These are phyloP conservation scores for Cercospora janseana DNA, from an alignment of 2,329 filamentous ascomycete species.

Conservation along the genomic window DNA sequence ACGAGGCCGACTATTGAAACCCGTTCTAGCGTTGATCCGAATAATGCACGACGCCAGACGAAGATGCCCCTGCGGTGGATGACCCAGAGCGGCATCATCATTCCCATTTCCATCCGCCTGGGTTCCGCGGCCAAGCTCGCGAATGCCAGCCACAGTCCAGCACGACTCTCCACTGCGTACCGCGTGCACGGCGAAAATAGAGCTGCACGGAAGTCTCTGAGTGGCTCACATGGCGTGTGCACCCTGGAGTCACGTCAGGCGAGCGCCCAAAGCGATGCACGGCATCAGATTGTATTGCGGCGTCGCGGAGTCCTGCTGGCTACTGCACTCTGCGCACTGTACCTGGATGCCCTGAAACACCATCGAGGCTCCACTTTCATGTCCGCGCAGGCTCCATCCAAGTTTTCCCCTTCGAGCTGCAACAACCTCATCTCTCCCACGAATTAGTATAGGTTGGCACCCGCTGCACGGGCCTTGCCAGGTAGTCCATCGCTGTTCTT, in stretches of 20 bases:
- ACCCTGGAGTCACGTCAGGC: conserved; percentile 1
- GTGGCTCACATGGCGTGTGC: not conserved
- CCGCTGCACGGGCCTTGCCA: not conserved
- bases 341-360: conserved; percentile 18
- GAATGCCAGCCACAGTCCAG: not conserved
- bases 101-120: not conserved
- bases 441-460: conserved; percentile 8
- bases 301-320: no score
- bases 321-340: no score
- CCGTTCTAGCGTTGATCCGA: no score
- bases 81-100: conserved; percentile 1
- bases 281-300: conserved; percentile 1
- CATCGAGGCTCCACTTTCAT: conserved; percentile 14
- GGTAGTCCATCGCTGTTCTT: not conserved
- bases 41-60: not conserved
- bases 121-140: conserved; percentile 1
- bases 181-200: conserved; percentile 1
- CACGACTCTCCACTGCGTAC: conserved; percentile 6
- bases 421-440: conserved; percentile 21
- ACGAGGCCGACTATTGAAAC: no score
- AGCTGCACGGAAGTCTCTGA: conserved; percentile 2
- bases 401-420: conserved; percentile 15
- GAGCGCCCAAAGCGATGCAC: conserved; percentile 7
- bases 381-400: conserved; percentile 19
- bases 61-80: no score